Conservation (phyloP, 768 basidiomycete species). For the Daedaleopsis nitida region DNA sequence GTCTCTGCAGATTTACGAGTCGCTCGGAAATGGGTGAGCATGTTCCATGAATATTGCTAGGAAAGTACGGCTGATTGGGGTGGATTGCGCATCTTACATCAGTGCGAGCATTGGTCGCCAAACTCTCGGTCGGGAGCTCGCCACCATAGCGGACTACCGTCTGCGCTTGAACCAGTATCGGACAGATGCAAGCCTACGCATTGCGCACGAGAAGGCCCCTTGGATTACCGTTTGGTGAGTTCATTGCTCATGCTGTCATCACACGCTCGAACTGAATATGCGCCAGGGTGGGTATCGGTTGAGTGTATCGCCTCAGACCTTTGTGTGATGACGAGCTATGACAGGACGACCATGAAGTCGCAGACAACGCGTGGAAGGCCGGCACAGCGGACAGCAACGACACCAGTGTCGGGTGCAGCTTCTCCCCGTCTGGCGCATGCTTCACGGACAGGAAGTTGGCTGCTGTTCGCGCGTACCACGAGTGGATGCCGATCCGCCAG, state of each 20-base stretch:
- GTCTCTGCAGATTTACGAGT: slow-evolving; percentile 48
- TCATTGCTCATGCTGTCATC: no score
- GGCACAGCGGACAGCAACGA: slow-evolving; percentile 59
- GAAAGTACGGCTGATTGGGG: neutral
- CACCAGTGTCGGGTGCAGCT: slow-evolving; percentile 48
- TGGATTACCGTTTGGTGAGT: slow-evolving; percentile 60
- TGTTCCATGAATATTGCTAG: no score
- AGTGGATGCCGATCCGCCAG: slow-evolving; percentile 65
- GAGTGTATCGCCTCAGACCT: no score
- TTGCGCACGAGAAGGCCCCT: slow-evolving; percentile 50
- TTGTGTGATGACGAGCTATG: no score
- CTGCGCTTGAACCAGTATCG: slow-evolving; percentile 54
- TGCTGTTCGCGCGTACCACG: slow-evolving; percentile 59
- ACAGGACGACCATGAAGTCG: slow-evolving; percentile 56
- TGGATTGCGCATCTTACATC: neutral
- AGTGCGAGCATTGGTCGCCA: slow-evolving; percentile 52
- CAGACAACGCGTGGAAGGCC: slow-evolving; percentile 59
- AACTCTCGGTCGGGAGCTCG: slow-evolving; percentile 54
- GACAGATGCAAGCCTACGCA: slow-evolving; percentile 49
- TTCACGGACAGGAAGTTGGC: slow-evolving; percentile 63
- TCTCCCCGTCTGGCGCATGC: slow-evolving; percentile 55
- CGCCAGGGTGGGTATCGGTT: no score
- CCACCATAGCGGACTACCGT: slow-evolving; percentile 57
- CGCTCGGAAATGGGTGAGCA: slow-evolving; percentile 36
- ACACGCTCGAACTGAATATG: no score